These are phyloP conservation scores for Amanita polypyramis DNA, from an alignment of 768 basidiomycete genomes.

Conservation along the genomic window DNA sequence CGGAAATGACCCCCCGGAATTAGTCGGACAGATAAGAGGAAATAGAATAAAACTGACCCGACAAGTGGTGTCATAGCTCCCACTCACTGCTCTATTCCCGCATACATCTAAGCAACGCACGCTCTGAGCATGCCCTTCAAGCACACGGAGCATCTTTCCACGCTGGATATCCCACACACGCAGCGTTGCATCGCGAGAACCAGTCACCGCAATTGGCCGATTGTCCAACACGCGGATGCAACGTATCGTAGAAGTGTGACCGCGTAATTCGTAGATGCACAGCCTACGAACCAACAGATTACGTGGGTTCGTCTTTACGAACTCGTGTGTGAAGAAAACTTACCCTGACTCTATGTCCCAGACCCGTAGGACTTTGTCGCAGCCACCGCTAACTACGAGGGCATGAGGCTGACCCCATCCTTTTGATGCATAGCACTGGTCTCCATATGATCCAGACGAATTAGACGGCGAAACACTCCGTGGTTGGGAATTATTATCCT, in stretches of 20 bases:
- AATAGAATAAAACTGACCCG: conserved; percentile 38
- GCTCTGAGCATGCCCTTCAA: conserved; percentile 71
- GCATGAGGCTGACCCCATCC: conserved; percentile 88
- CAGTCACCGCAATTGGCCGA: conserved; percentile 82
- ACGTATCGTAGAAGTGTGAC: conserved; percentile 86
- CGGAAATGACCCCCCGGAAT: neutral
- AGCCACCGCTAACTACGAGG: conserved; percentile 84
- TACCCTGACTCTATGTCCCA: conserved; percentile 89
- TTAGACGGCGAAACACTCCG: neutral
- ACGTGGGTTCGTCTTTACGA: neutral
- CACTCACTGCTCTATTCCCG: conserved; percentile 77
- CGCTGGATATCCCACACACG: conserved; percentile 91
- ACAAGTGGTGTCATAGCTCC: conserved; percentile 87
- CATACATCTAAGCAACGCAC: conserved; percentile 86
- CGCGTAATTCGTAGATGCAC: conserved; percentile 70
- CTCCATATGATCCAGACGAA: conserved; percentile 14
- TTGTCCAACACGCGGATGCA: conserved; percentile 84
- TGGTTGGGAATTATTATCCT: neutral
- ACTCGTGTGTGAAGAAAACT: conserved; percentile 13
- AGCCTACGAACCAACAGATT: conserved; percentile 22
- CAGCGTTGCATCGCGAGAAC: conserved; percentile 78
- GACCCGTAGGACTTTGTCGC: conserved; percentile 84
- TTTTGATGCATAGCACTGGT: conserved; percentile 53
- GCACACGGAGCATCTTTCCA: conserved; percentile 52
- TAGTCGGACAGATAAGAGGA: conserved; percentile 1